Base-by-base conservation (phyloP, 306 rosid species). In the Cicer arietinum region DNA sequence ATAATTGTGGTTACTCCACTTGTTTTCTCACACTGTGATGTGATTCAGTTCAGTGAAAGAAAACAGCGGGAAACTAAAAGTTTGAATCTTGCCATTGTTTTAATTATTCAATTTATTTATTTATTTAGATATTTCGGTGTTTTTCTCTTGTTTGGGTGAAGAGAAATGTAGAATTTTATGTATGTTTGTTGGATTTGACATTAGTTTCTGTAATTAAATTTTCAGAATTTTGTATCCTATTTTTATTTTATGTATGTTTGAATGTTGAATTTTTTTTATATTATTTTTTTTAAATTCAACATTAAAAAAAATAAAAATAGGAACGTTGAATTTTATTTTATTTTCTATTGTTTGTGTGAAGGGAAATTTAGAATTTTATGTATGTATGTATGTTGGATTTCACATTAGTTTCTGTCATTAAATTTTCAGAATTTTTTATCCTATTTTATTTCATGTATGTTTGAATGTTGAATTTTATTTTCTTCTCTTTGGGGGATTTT, bases 81-180 rank as follows among this genome's bases (percentile, higher is more conserved):
- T 65, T 67, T 59, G 61, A 77, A 74, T 41, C 17, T 72, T 77
- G 51, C 48, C 10, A 56, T 53, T 58, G 77, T 46, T 54, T 54
- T n/a, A 22, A n/a, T 18, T 25, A 9, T 44, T 52, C 43, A 6
- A 35, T 14, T 16, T 18, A 51, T 5, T 5, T 51, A 13, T 5
- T 13, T n/a, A 1, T 9, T 41, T 60, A 50, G 5, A 22, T 30
- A 13, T 59, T 48, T 20, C 17, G 13, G 42, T 46, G 4, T 1
- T 77, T 50, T 56, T 43, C 51, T 75, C 22, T 12, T 51, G 72
- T n/a, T 59, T 47, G 65, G 41, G 8, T 50, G 43, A 60, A 56
- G 48, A 22, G 18, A 67, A 17, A 58, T 59, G 44, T 53, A 5
- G 41, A 48, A 43, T 56, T 10, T 54, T 41, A 7, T 52, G 39